Conservation (phyloP, 306 rosid species). For the Malus sylvestris region DNA sequence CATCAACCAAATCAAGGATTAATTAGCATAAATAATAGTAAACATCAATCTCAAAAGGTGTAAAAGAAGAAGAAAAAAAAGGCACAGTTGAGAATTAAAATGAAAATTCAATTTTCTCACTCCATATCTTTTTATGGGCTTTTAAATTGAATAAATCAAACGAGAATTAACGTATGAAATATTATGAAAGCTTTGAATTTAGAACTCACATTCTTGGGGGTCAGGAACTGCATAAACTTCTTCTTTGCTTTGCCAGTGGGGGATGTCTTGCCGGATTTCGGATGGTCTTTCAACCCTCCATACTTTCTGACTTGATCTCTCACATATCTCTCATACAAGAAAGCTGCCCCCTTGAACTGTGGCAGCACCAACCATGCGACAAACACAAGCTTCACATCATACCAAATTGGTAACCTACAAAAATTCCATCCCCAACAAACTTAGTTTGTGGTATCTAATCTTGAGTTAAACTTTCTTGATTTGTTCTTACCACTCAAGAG, state of each 20-base stretch:
- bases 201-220: constrained; percentile 39
- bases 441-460: background rate
- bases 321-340: constrained; percentile 66
- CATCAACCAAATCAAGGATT: background rate
- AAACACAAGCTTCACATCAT: constrained; percentile 48
- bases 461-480: background rate
- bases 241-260: constrained; percentile 40
- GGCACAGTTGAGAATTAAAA: background rate
- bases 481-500: constrained; percentile 45
- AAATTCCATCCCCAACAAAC: background rate
- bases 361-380: constrained; percentile 92
- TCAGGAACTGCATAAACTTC: constrained; percentile 45
- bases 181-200: background rate
- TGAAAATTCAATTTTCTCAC: background rate
- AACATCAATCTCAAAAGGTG: background rate
- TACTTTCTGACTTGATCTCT: constrained; percentile 44
- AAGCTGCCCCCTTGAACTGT: constrained; percentile 84
- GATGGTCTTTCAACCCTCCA: constrained; percentile 4
- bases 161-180: background rate
- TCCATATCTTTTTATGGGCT: too few species aligned
- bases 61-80: background rate
- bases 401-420: constrained; percentile 78
- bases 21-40: background rate
- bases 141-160: background rate
- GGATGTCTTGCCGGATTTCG: constrained; percentile 5